Evolutionary conservation across 192 early-diverging fungal species (phyloP), one percentile per base, ranked within the genome.

Genomic region (Rhizoclosmatium sp.): DNA sequence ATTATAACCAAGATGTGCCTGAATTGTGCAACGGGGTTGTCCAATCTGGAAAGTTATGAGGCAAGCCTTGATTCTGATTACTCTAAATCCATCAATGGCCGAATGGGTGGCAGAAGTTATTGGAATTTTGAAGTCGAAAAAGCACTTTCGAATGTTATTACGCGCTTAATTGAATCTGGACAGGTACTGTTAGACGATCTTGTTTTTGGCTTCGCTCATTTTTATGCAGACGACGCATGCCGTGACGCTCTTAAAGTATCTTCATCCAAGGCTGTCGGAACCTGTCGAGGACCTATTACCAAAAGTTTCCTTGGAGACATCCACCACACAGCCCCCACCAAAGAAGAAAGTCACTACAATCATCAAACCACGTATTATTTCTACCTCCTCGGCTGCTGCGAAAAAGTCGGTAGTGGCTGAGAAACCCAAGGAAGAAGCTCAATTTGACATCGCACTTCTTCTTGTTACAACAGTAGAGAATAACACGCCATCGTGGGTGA

Each of bases 81-180:
- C 45, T 10, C n/a, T 14, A 45, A 75, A 40, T 19, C n/a, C 3
- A 75, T 44, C 23, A 47, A 45, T 9, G 10, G 47, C 9, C 72
- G 59, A 45, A 59, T 64, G 40, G 21, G 31, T 14, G 23, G 44
- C 42, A 19, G 5, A 14, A 45, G 72, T 19, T 64, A 75, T 45
- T 75, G 59, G 60, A 75, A 62, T 47, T 75, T 46, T 75, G 59
- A 75, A 47, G 21, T 44, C 1, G 72, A 75, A 75, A 75, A 75
- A 19, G 59, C 59, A 10, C 59, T 75, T 19, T 75, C 72, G 10
- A 75, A 75, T 23, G 48, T 75, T 23, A 47, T 47, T 3, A 75
- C 72, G 31, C 59, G 59, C 3, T 42, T 75, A 10, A 56, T 75
- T 41, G 72, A 75, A 49, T 4, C 23, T 9, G n/a, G 47, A 4